Conservation (phyloP, 768 basidiomycete species). For the Leccinum boreale region DNA sequence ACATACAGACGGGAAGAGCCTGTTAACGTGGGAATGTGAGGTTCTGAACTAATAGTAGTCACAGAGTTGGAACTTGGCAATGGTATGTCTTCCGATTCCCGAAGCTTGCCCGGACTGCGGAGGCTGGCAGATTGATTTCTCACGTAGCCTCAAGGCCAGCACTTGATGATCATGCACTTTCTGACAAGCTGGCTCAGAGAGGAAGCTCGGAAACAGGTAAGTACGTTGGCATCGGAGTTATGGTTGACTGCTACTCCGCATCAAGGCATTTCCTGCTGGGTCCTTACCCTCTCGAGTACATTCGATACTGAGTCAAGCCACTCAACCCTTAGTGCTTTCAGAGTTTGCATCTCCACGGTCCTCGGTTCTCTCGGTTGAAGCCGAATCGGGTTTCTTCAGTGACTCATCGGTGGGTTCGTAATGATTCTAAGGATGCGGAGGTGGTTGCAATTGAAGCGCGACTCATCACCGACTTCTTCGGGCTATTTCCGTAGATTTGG, state of each 20-base stretch:
- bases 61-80: no score
- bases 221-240: not conserved
- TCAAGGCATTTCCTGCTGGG: conserved; percentile 2
- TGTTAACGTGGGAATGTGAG: not conserved
- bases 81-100: no score
- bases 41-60: not conserved
- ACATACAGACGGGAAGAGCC: conserved; percentile 14
- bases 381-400: conserved; percentile 43
- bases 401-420: conserved; percentile 59
- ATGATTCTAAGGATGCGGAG: conserved; percentile 56
- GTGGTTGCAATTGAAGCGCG: conserved; percentile 42
- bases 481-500: not conserved
- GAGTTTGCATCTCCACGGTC: conserved; percentile 6
- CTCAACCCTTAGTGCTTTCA: conserved; percentile 8
- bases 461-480: conserved; percentile 7
- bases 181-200: not conserved
- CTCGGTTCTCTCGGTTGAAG: conserved; percentile 19
- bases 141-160: not conserved
- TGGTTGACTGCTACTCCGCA: not conserved
- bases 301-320: conserved; percentile 1
- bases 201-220: not conserved
- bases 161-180: not conserved
- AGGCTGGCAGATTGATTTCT: not conserved
- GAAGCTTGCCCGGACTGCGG: no score
- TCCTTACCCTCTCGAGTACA: conserved; percentile 3